Conservation (phyloP, 1,284 basidiomycete species). For the Vanrija sp. region DNA sequence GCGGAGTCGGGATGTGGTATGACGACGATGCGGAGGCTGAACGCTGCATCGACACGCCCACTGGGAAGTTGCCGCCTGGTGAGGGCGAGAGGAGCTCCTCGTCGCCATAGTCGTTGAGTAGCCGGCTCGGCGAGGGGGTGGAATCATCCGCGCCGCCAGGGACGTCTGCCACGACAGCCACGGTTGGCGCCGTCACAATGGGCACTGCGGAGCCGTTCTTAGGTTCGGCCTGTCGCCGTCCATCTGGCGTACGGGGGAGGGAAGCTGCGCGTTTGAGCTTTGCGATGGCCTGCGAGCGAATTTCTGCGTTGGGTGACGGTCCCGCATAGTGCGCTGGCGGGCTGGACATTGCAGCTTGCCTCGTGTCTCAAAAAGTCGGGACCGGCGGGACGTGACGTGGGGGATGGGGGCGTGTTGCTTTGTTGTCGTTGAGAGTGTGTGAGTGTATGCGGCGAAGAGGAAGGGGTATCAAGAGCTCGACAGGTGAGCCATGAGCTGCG, state of each 20-base stretch:
- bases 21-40: slow-evolving; percentile 36
- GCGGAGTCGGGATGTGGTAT: slow-evolving; percentile 29
- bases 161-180: not conserved
- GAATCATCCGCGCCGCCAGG: slow-evolving; percentile 3
- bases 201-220: slow-evolving; percentile 42
- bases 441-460: not conserved
- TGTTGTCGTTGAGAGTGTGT: no score
- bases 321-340: not conserved
- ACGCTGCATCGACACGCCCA: slow-evolving; percentile 26
- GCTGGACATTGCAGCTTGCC: not conserved
- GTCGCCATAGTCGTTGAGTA: slow-evolving; percentile 11
- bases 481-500: not conserved
- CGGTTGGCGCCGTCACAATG: slow-evolving; percentile 49
- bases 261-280: slow-evolving; percentile 85
- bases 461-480: not conserved
- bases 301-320: slow-evolving; percentile 12
- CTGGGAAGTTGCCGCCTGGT: slow-evolving; percentile 22
- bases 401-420: not conserved
- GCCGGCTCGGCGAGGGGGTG: slow-evolving; percentile 3
- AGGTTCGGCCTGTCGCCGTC: slow-evolving; percentile 64
- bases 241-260: slow-evolving; percentile 79
- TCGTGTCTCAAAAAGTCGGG: slow-evolving; percentile 6
- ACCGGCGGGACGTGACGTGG: not conserved
- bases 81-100: slow-evolving; percentile 40
- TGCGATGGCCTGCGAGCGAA: slow-evolving; percentile 74